Percentiles rank a stretch among this genome's conserved stretches.
Evolutionary conservation across 2,329 filamentous ascomycete species (phyloP).

Genomic region (Aspergillus calidoustus): DNA sequence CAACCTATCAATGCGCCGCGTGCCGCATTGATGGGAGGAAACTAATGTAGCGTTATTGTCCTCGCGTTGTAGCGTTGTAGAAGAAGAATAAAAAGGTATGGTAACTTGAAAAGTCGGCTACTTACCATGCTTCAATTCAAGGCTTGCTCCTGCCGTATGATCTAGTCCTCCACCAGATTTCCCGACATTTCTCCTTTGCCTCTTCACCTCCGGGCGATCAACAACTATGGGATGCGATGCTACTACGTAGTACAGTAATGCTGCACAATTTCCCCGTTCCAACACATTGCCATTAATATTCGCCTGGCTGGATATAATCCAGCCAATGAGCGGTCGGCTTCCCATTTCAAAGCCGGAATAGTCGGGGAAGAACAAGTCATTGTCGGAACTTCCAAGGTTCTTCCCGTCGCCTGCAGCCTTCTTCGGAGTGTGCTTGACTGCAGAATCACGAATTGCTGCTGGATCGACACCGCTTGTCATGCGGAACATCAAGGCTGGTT

Average conservation of each 20-base stretch:
- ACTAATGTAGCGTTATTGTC: too few relatives aligned
- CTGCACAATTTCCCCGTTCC: background rate
- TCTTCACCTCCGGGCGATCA: background rate
- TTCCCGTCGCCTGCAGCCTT: background rate
- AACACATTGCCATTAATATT: background rate
- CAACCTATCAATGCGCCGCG: too few relatives aligned
- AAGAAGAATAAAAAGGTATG: too few relatives aligned
- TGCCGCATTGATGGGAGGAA: too few relatives aligned
- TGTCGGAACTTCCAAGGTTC: background rate
- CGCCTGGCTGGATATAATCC: background rate
- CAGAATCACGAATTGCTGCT: background rate
- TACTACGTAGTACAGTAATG: too few relatives aligned
- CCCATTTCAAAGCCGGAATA: background rate
- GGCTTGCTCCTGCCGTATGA: too few relatives aligned
- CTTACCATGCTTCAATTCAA: too few relatives aligned
- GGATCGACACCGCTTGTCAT: constrained; percentile 10
- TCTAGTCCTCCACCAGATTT: background rate
- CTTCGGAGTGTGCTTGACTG: background rate
- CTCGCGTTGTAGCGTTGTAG: too few relatives aligned
- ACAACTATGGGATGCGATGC: background rate
- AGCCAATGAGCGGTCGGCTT: background rate
- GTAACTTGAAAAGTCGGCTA: too few relatives aligned
- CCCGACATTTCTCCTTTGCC: background rate
- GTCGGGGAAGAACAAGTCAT: background rate
- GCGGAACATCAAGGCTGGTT: constrained; percentile 5